A percentile compares a stretch with the other conserved stretches of the same genome.
Evolutionary conservation across 805 yeast genomes (phyloP).

Genomic region (Komagataella populi): DNA sequence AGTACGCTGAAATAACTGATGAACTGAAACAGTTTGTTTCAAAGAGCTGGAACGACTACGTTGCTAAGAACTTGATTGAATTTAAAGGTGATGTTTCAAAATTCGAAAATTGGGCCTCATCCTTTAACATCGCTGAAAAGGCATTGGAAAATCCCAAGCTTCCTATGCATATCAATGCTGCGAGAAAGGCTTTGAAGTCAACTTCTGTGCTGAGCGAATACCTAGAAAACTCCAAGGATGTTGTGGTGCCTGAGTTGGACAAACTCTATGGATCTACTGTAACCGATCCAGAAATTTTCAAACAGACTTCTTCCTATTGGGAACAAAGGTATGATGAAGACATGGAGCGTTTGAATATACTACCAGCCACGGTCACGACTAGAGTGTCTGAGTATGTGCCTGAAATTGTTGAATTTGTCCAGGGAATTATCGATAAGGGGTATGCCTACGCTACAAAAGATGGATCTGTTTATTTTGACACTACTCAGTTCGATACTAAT

Average conservation of each 20-base stretch:
- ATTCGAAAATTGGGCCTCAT: constrained; percentile 36
- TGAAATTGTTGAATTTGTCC: constrained; percentile 73
- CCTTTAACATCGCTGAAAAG: constrained; percentile 34
- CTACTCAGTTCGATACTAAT: constrained; percentile 60
- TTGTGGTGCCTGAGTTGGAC: constrained; percentile 64
- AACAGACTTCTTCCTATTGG: constrained; percentile 78
- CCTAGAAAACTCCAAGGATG: constrained; percentile 50
- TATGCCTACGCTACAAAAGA: constrained; percentile 74
- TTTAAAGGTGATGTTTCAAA: constrained; percentile 16
- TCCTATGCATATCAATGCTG: constrained; percentile 70
- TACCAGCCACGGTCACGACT: constrained; percentile 76
- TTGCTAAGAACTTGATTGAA: constrained; percentile 40
- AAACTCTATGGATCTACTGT: constrained; percentile 58
- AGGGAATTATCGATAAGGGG: constrained; percentile 62
- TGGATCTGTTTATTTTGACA: constrained; percentile 95
- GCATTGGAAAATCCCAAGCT: constrained; percentile 63
- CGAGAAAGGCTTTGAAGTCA: constrained; percentile 27
- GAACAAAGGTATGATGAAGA: constrained; percentile 75
- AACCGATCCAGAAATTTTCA: constrained; percentile 75
- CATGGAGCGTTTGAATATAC: constrained; percentile 74
- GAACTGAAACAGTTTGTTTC: constrained; percentile 25
- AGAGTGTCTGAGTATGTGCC: constrained; percentile 94
- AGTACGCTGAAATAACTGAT: constrained; percentile 13
- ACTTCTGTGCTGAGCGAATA: constrained; percentile 20
- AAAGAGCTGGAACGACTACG: constrained; percentile 32